Evolutionary conservation across 2,329 filamentous ascomycete genomes (phyloP).

Genomic region (Aspergillus bombycis): DNA sequence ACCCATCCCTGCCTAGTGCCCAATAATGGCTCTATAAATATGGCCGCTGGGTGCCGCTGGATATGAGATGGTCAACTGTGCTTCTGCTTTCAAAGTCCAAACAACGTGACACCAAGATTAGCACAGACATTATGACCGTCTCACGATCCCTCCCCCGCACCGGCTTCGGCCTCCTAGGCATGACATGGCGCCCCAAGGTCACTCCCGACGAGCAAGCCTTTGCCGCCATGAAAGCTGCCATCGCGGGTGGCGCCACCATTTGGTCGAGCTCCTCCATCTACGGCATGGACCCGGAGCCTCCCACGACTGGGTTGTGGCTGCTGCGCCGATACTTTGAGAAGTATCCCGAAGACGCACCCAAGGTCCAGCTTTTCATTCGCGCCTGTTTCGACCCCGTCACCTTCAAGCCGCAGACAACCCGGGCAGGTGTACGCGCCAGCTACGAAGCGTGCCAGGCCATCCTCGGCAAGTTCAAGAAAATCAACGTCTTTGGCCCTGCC

Average conservation of each 20-base stretch:
- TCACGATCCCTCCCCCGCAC: background rate
- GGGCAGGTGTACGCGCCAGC: background rate
- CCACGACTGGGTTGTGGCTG: background rate
- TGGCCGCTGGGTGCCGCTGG: no score
- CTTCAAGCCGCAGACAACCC: background rate
- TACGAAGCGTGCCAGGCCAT: background rate
- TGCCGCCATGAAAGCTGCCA: background rate
- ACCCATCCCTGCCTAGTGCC: no score
- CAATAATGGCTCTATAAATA: no score
- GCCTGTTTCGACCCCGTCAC: background rate
- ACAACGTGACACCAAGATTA: no score
- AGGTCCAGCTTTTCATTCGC: background rate
- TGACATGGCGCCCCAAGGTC: background rate
- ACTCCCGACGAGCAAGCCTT: background rate
- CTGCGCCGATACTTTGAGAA: background rate
- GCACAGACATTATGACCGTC: no score
- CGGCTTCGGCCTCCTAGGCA: slow-evolving; percentile 7
- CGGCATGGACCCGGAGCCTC: no score
- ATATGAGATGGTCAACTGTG: no score
- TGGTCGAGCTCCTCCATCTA: no score
- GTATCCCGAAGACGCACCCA: background rate
- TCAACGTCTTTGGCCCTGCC: slow-evolving; percentile 2
- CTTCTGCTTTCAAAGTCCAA: no score
- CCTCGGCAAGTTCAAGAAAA: background rate
- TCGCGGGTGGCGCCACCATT: no score